These are phyloP conservation scores for Datura wrightii DNA, from an alignment of 257 asterid genomes.

Conservation along the genomic window DNA sequence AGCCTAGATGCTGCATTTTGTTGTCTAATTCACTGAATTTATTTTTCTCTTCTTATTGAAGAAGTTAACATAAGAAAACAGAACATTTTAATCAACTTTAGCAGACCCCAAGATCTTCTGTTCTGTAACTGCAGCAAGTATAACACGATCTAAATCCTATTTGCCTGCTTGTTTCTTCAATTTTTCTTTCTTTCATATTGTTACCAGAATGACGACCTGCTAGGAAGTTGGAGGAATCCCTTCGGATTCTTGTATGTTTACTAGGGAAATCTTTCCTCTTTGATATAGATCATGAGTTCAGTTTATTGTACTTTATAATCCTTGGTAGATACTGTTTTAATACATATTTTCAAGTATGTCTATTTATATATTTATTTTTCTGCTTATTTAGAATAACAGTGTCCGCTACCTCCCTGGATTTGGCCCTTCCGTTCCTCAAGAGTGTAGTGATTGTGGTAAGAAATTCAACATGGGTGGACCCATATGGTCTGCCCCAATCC, in stretches of 20 bases:
- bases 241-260: constrained; percentile 9
- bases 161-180: not conserved
- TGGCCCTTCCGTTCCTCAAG: constrained; percentile 87
- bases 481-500: constrained; percentile 98
- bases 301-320: not conserved
- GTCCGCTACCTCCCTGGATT: constrained; percentile 92
- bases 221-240: constrained; percentile 15
- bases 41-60: not conserved
- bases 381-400: constrained; percentile 62
- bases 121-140: not conserved
- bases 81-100: constrained; percentile 12
- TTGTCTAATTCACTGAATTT: not conserved
- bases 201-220: not conserved
- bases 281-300: constrained; percentile 4
- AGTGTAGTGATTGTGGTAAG: constrained; percentile 93
- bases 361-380: not conserved
- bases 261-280: not conserved
- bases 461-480: constrained; percentile 99
- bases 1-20: constrained; percentile 7
- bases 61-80: not conserved
- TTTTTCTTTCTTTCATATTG: not conserved
- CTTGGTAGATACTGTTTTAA: constrained; percentile 3
- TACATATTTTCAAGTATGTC: constrained; percentile 10
- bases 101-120: not conserved
- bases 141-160: not conserved